A percentile compares a stretch with the other conserved stretches of the same genome.
Evolutionary conservation across 2,329 filamentous ascomycete species (phyloP).

Genomic region (Tolypocladium tropicale): DNA sequence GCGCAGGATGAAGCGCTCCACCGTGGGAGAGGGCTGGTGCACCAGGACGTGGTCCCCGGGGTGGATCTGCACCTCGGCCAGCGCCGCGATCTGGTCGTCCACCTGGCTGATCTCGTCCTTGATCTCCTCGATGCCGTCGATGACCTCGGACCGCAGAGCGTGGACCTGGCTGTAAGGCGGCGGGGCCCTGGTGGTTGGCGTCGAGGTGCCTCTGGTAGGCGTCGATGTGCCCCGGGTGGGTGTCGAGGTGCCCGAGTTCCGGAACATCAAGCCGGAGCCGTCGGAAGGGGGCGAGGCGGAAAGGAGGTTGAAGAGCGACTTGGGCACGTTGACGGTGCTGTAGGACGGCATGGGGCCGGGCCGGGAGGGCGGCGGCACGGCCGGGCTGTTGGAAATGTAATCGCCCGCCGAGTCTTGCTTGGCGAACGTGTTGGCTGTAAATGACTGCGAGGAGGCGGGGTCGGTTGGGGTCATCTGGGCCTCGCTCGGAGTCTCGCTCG

Average conservation of each 20-base stretch:
- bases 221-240: too few relatives aligned
- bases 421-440: conserved; percentile 17
- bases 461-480: conserved; percentile 26
- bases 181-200: conserved; percentile 27
- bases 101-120: conserved; percentile 90
- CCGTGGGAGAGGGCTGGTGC: conserved; percentile 74
- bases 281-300: conserved; percentile 54
- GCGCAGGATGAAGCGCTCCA: conserved; percentile 80
- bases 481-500: conserved; percentile 50
- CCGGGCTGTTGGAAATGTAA: conserved; percentile 15
- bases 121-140: conserved; percentile 90
- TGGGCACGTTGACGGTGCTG: conserved; percentile 54
- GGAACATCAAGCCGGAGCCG: conserved; percentile 20
- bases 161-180: conserved; percentile 39
- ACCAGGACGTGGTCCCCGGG: conserved; percentile 88
- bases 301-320: conserved; percentile 82
- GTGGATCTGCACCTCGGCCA: conserved; percentile 86
- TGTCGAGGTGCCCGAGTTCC: conserved; percentile 39
- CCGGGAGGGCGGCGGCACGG: conserved; percentile 24
- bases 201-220: conserved; percentile 42
- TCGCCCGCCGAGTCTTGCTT: conserved; percentile 24
- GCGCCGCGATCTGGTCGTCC: conserved; percentile 84
- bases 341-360: conserved; percentile 53
- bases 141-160: conserved; percentile 79
- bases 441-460: conserved; percentile 23